These are phyloP conservation scores for Dichomitus squalens DNA, from an alignment of 1,284 basidiomycete genomes.

Conservation along the genomic window DNA sequence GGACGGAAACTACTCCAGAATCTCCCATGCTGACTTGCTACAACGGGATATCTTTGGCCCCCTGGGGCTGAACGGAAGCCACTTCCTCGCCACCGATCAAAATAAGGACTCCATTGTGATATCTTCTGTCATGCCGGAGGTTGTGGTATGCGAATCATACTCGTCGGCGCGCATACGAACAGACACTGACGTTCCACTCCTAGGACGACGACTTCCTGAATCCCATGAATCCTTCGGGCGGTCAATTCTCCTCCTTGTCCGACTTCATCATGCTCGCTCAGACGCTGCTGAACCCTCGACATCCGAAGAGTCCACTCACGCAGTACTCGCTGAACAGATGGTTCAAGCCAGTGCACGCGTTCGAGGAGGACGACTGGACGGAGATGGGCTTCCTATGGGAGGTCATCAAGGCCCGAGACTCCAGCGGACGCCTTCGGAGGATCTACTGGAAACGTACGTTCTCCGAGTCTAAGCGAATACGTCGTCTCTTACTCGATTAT, in stretches of 20 bases:
- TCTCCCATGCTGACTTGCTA: conserved; percentile 45
- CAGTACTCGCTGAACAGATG: conserved; percentile 42
- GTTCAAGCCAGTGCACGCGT: conserved; percentile 42
- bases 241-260: conserved; percentile 50
- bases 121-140: conserved; percentile 21
- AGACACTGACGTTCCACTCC: accelerated
- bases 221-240: conserved; percentile 45
- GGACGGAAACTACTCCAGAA: conserved; percentile 28
- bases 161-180: too few relatives aligned
- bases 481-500: too few relatives aligned
- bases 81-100: conserved; percentile 23
- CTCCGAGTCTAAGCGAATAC: too few relatives aligned
- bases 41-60: conserved; percentile 37
- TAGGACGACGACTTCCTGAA: conserved; percentile 45
- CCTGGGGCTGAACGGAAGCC: conserved; percentile 25
- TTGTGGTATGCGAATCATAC: conserved; percentile 16
- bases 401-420: conserved; percentile 39
- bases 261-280: conserved; percentile 46
- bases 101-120: conserved; percentile 24
- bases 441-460: conserved; percentile 38
- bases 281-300: conserved; percentile 43
- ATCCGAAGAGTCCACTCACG: conserved; percentile 39
- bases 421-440: conserved; percentile 39
- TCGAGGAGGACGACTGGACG: conserved; percentile 40
- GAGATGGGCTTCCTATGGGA: conserved; percentile 54